Conservation (phyloP, 2,329 filamentous ascomycete genomes). For the Bipolaris gigantea region DNA sequence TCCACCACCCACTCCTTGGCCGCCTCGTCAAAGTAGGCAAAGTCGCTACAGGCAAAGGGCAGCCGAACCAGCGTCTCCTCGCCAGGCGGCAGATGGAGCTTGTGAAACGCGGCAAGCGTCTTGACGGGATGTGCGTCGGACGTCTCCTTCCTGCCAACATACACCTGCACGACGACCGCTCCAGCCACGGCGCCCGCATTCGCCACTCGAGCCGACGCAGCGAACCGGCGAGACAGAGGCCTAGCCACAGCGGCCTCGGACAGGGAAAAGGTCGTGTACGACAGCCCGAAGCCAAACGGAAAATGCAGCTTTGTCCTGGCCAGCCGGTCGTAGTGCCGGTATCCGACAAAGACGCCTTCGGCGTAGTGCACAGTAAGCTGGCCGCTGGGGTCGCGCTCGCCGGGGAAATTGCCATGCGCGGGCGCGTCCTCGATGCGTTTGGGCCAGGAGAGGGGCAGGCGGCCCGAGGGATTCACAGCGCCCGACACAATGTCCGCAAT, state of each 20-base stretch:
- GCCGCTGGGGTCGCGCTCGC: conserved; percentile 46
- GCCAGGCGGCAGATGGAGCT: conserved; percentile 61
- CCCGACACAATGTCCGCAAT: conserved; percentile 49
- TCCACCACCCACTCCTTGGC: conserved; percentile 36
- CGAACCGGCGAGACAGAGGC: conserved; percentile 52
- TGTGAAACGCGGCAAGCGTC: conserved; percentile 69
- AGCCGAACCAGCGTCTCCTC: conserved; percentile 62
- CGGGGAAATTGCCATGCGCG: conserved; percentile 45
- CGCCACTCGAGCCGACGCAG: conserved; percentile 47
- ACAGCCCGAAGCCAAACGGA: conserved; percentile 46
- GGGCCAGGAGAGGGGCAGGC: conserved; percentile 46
- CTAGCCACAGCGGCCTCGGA: conserved; percentile 61
- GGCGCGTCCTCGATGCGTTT: conserved; percentile 41
- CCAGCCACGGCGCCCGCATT: conserved; percentile 57
- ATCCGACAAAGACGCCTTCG: conserved; percentile 59
- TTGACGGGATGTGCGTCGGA: conserved; percentile 60
- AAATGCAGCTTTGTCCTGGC: conserved; percentile 54
- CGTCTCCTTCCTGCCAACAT: conserved; percentile 55
- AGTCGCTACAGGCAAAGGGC: conserved; percentile 25
- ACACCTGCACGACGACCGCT: conserved; percentile 59
- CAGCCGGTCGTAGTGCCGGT: conserved; percentile 63
- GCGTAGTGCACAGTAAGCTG: conserved; percentile 65
- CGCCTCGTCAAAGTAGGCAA: conserved; percentile 39
- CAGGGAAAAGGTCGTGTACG: conserved; percentile 47
- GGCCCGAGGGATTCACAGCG: conserved; percentile 44